Percentiles rank a stretch among this genome's conserved stretches.
phyloP scores from a whole-genome alignment of 139 green algal species.

The Diplosphaera chodatii region DNA sequence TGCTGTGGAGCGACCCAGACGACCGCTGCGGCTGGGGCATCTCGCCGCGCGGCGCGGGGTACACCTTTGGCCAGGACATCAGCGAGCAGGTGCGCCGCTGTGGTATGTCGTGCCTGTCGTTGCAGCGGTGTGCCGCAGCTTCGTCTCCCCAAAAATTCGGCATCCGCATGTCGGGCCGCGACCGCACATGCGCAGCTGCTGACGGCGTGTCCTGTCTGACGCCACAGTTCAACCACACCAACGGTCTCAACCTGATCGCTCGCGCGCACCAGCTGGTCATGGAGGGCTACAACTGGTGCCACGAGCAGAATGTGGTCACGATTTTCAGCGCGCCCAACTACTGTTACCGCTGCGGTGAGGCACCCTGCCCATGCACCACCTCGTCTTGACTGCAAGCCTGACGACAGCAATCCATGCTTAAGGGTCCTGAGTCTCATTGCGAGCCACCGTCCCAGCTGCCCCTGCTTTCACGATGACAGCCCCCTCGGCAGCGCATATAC shows the following conservation, averaged over 20 bases:
- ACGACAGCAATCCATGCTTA: background rate
- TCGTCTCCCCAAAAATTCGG: no score
- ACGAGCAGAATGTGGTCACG: constrained; percentile 96
- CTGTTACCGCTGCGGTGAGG: constrained; percentile 87
- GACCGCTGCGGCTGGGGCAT: constrained; percentile 98
- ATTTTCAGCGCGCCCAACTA: constrained; percentile 99
- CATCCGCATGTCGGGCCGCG: no score
- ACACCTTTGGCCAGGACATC: constrained; percentile 99
- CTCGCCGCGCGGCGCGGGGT: constrained; percentile 91
- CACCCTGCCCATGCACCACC: background rate
- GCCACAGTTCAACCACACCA: constrained; percentile 94
- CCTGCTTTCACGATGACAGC: background rate
- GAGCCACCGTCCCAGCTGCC: background rate
- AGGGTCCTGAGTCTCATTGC: background rate
- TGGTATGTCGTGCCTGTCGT: no score
- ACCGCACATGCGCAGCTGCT: no score
- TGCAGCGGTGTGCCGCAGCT: no score
- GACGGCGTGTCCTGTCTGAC: no score
- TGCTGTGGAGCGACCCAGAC: constrained; percentile 97
- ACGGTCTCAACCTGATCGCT: constrained; percentile 89
- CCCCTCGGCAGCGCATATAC: background rate
- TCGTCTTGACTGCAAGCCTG: background rate
- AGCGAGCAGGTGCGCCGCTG: constrained; percentile 50
- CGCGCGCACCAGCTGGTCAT: constrained; percentile 85
- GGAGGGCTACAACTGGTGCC: constrained; percentile 72